Percentiles rank a stretch among this genome's conserved stretches.
These are phyloP conservation scores for Capsella bursapastoris DNA, from an alignment of 345 rosid genomes.

Conservation along the genomic window DNA sequence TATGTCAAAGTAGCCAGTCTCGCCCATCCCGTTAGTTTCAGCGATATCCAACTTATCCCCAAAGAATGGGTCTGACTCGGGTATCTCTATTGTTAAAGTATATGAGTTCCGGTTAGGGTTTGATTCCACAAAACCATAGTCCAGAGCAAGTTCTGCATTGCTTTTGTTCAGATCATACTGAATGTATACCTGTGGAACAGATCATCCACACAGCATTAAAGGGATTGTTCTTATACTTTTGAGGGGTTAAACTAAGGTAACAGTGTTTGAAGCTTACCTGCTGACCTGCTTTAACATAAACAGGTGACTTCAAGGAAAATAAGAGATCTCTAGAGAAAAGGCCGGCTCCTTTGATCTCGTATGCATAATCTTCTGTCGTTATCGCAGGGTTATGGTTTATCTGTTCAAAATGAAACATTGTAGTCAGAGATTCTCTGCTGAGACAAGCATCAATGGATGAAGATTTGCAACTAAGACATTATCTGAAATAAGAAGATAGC, in stretches of 20 bases:
- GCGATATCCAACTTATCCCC: constrained; percentile 61
- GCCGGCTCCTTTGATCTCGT: constrained; percentile 95
- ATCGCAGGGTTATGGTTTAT: constrained; percentile 81
- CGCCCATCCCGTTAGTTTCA: constrained; percentile 74
- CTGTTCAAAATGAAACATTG: constrained; percentile 48
- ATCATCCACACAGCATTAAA: constrained; percentile 10
- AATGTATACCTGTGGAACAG: constrained; percentile 66
- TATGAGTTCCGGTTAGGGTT: constrained; percentile 69
- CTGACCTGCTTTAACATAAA: constrained; percentile 82
- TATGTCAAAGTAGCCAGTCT: constrained; percentile 75
- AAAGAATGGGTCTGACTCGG: constrained; percentile 64
- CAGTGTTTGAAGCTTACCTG: constrained; percentile 60
- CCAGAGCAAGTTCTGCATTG: constrained; percentile 88
- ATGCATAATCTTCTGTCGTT: constrained; percentile 76
- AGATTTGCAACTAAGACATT: background rate
- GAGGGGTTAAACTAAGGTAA: constrained; percentile 5
- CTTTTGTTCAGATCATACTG: constrained; percentile 87
- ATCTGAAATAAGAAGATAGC: background rate
- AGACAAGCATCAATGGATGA: background rate
- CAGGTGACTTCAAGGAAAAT: constrained; percentile 81
- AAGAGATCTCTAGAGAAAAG: constrained; percentile 85
- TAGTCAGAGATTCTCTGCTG: constrained; percentile 4
- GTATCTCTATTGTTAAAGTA: constrained; percentile 75
- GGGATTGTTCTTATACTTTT: background rate
- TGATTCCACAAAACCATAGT: constrained; percentile 86